Evolutionary conservation across 768 basidiomycete genomes (phyloP).

Genomic region (Lentinula sp.): DNA sequence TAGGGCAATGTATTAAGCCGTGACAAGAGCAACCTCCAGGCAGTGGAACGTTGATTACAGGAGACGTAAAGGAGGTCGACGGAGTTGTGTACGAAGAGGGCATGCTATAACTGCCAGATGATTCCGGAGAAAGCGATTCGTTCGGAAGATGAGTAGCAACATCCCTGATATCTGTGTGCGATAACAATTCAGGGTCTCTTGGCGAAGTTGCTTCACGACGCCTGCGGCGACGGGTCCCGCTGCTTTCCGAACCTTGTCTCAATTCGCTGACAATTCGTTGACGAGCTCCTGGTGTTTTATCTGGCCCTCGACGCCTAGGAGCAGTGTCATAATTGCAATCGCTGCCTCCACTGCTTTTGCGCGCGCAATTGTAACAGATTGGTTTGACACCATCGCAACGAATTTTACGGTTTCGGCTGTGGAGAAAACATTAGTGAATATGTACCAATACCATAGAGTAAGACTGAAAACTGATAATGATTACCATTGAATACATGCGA

Average conservation of each 20-base stretch:
- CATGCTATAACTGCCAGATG: slow-evolving; percentile 12
- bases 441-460: neutral
- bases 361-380: slow-evolving; percentile 65
- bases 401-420: slow-evolving; percentile 71
- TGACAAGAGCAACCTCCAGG: slow-evolving; percentile 20
- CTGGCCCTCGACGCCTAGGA: slow-evolving; percentile 78
- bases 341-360: slow-evolving; percentile 34
- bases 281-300: slow-evolving; percentile 74
- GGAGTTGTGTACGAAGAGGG: slow-evolving; percentile 3
- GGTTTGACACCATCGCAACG: slow-evolving; percentile 82
- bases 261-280: slow-evolving; percentile 48
- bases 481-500: slow-evolving; percentile 76
- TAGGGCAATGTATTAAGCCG: slow-evolving; percentile 21
- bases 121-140: slow-evolving; percentile 12
- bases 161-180: neutral
- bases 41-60: slow-evolving; percentile 6
- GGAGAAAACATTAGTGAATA: neutral
- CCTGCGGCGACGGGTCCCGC: slow-evolving; percentile 27
- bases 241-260: slow-evolving; percentile 25
- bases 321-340: slow-evolving; percentile 63
- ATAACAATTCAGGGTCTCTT: neutral
- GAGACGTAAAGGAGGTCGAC: slow-evolving; percentile 4
- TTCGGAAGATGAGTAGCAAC: neutral
- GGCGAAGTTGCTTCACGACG: slow-evolving; percentile 4
- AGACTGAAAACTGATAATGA: slow-evolving; percentile 11